Base-by-base conservation (phyloP, 257 asterid genomes). In the Cordia subcordata region DNA sequence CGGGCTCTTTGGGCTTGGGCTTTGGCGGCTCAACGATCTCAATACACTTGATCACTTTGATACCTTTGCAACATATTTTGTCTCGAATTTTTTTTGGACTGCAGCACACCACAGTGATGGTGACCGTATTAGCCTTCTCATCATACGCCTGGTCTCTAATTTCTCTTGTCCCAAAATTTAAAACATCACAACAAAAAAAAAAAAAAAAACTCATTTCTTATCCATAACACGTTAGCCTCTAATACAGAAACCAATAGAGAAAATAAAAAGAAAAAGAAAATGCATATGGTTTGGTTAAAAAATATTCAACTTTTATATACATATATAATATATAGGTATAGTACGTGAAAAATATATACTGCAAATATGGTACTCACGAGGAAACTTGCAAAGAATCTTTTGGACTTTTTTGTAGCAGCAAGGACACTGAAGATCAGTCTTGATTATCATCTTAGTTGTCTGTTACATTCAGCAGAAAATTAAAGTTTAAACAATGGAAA, bases 351-450 rank as follows among this genome's bases (percentile, higher is more conserved):
- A 40, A 5, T 11, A 32, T 14, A 39, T 10, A 38, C 18, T 21
- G 22, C 5, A 20, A 14, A 17, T n/a, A 0, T 44, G 53, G 45
- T 19, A 68, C 91, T 81, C 5, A 90, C 96, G 85, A 40, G 96
- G 97, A 39, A 81, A 74, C 76, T 76, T 74, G 85, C 88, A 84
- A 51, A 90, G 85, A 17, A 82, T 60, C 75, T 81, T 87, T 76
- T 83, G 85, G 82, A 82, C 55, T 75, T 90, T 87, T 83, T 81
- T 87, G 88, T 70, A 90, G 88, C 96, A 90, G 75, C 83, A 42
- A 5, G 88, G 70, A 39, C 97, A 90, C 44, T 90, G 92, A 13
- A 90, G 96, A 79, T 90, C 95, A 60, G 71, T 94, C 75, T 75
- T 73, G 10, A 90, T 84, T 35, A 73, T 61, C 97, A 90, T 90